Evolutionary conservation across 768 basidiomycete species (phyloP).

Genomic region (Kwoniella dejecticola): DNA sequence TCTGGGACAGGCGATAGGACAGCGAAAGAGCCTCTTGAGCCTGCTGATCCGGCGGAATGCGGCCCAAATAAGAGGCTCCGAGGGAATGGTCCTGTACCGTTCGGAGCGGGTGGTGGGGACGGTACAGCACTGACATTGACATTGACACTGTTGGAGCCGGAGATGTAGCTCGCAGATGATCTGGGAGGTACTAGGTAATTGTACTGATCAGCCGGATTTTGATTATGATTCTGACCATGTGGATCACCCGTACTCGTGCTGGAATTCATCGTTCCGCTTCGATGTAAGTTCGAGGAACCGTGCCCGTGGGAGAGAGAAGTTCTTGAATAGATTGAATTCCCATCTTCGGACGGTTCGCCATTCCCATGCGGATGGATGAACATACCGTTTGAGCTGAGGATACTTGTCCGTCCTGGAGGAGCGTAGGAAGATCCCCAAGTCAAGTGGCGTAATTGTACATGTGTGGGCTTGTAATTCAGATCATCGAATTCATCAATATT

Average conservation of each 20-base stretch:
- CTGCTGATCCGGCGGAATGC: slow-evolving; percentile 2
- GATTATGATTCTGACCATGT: too few species aligned
- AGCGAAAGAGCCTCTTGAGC: slow-evolving; percentile 4
- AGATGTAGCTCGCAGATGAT: slow-evolving; percentile 1
- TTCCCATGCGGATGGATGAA: slow-evolving; percentile 2
- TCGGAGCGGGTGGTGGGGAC: not conserved
- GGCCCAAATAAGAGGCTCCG: not conserved
- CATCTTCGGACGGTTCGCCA: slow-evolving; percentile 6
- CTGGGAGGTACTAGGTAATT: not conserved
- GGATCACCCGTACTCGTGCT: not conserved
- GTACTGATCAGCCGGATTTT: too few species aligned
- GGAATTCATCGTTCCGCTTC: too few species aligned
- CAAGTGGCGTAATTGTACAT: slow-evolving; percentile 7
- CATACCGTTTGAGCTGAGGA: slow-evolving; percentile 2
- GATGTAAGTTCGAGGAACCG: too few species aligned
- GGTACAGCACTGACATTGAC: not conserved
- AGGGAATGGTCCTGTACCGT: not conserved
- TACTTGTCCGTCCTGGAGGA: slow-evolving; percentile 3
- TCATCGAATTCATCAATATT: not conserved
- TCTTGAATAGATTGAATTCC: slow-evolving; percentile 11
- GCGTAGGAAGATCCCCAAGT: slow-evolving; percentile 24
- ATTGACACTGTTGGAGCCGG: not conserved
- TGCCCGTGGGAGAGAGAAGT: slow-evolving; percentile 10
- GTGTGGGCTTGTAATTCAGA: not conserved
- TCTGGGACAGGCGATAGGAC: slow-evolving; percentile 1